Evolutionary conservation across 352 stramenopile species (phyloP), one percentile per base, ranked within the genome.

Genomic region (Globisporangium spiculum): DNA sequence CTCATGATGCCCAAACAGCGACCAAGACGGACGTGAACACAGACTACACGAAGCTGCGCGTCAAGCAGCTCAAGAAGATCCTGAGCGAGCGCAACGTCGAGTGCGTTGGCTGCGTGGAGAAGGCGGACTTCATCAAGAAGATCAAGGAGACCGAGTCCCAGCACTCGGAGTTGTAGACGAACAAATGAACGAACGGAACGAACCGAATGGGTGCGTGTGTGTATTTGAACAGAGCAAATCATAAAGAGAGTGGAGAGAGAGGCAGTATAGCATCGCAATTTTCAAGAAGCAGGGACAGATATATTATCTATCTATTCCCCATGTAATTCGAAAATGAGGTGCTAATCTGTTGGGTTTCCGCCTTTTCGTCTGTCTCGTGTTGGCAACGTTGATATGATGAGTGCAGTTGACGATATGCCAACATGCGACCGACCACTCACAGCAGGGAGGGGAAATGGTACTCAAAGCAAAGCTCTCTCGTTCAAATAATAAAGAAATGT

Each of bases 31-130:
- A 98, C 58, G 89, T 90, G 66, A 94, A 92, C 78, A 98, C 94
- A 73, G 92, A 98, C 71, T 98, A 98, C 86, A 90, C 80, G 44
- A 98, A 97, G 80, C 76, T 98, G 74, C 91, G 93, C 66, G 94
- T 98, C 38, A 98, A 98, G 89, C 86, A 98, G 74, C 87, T 98
- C 53, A 97, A 97, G 76, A 92, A 96, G 76, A 98, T 98, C 67
- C 76, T 98, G 44, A 77, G 68, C 38, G 93, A 98, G 68, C 90
- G 94, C 72, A 96, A 96, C 62, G 85, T 98, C 58, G 83, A 93
- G 73, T 98, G 96, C 77, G 79, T 96, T 50, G 93, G 92, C 36
- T 98, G 96, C 69, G 81, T 98, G 30, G 96, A 98, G 75, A 98
- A 98, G 88, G 75, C 80, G 9, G 96, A 98, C 70, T 98, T 97